phyloP scores from a whole-genome alignment of 768 basidiomycete genomes.

The Albatrellus ellisii region DNA sequence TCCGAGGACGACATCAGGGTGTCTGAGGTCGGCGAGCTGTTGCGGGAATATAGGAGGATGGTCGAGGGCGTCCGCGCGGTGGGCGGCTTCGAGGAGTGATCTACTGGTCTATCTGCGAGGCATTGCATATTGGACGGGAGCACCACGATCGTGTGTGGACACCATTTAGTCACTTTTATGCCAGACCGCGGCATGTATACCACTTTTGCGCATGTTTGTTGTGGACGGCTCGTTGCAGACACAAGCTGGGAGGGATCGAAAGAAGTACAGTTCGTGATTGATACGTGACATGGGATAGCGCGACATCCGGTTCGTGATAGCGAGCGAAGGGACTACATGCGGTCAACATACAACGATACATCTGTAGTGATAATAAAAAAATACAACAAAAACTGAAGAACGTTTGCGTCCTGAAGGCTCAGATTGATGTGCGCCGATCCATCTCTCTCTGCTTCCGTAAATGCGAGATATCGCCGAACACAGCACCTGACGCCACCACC shows the following conservation, averaged over 20 bases:
- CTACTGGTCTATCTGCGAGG: too few relatives aligned
- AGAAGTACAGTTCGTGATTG: background rate
- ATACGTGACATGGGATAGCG: too few relatives aligned
- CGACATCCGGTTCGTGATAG: too few relatives aligned
- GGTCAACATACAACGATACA: too few relatives aligned
- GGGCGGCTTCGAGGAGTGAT: conserved; percentile 38
- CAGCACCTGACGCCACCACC: conserved; percentile 10
- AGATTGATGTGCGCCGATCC: too few relatives aligned
- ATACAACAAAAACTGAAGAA: too few relatives aligned
- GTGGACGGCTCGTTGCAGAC: background rate
- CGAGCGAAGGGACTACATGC: too few relatives aligned
- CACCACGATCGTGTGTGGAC: too few relatives aligned
- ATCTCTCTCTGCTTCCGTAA: conserved; percentile 11
- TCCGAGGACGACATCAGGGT: conserved; percentile 65
- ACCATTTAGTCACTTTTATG: background rate
- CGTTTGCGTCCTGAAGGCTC: too few relatives aligned
- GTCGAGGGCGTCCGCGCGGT: conserved; percentile 51
- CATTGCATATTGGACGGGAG: too few relatives aligned
- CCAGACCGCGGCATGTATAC: background rate
- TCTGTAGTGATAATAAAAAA: too few relatives aligned
- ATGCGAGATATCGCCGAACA: conserved; percentile 13
- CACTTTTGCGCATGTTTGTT: background rate
- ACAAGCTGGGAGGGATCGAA: background rate
- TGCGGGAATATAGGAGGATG: conserved; percentile 71
- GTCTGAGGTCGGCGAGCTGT: conserved; percentile 67